Percentiles rank a stretch among this genome's conserved stretches.
Evolutionary conservation across 2,329 filamentous ascomycete genomes (phyloP).

Genomic region (Cadophora sp.): DNA sequence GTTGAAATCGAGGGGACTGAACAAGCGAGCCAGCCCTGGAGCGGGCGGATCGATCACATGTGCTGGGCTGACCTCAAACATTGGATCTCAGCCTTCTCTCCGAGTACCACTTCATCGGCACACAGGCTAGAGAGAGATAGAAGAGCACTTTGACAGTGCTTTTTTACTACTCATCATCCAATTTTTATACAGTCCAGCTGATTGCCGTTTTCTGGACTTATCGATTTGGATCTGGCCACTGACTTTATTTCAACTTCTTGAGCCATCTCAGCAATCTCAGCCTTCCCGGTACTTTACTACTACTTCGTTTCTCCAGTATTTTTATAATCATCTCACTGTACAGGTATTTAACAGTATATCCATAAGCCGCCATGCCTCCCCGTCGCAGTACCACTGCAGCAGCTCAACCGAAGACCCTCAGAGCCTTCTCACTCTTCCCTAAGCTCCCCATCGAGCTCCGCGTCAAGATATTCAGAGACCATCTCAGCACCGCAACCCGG

Average conservation of each 20-base stretch:
- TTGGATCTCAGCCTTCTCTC: conserved; percentile 1
- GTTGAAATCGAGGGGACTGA: conserved; percentile 6
- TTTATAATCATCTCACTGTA: neutral
- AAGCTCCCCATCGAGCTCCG: conserved; percentile 19
- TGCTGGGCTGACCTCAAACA: neutral
- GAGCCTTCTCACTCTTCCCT: conserved; percentile 13
- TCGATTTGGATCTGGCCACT: neutral
- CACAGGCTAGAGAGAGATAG: neutral
- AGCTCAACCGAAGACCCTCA: neutral
- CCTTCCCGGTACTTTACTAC: neutral
- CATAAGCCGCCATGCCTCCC: conserved; percentile 11
- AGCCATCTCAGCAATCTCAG: neutral
- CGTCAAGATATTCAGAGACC: conserved; percentile 14
- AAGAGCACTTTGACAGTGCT: neutral
- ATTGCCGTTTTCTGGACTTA: neutral
- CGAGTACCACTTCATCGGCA: neutral
- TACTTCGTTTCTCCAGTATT: neutral
- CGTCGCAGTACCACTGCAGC: neutral
- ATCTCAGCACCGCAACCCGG: conserved; percentile 2
- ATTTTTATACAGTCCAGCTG: neutral
- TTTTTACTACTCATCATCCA: neutral
- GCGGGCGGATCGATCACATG: conserved; percentile 2
- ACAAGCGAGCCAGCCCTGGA: conserved; percentile 8
- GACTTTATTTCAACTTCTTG: neutral
- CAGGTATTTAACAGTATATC: neutral